Evolutionary conservation across 2,329 filamentous ascomycete genomes (phyloP).

Genomic region (Talaromyces sp.): DNA sequence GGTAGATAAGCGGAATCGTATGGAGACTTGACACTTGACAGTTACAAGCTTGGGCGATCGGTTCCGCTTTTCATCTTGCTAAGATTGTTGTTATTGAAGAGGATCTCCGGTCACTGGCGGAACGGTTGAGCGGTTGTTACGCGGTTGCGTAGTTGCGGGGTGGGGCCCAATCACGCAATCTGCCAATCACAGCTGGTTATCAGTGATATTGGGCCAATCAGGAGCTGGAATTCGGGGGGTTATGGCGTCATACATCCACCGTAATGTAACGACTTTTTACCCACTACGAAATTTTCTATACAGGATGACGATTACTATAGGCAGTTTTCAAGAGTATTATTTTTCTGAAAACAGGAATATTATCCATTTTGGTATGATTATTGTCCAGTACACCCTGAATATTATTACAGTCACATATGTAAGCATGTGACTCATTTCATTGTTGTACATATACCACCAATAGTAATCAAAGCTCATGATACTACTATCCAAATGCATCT

Average conservation of each 20-base stretch:
- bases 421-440: not conserved
- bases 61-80: constrained; percentile 11
- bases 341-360: not conserved
- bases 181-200: not conserved
- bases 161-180: not conserved
- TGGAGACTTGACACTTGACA: not conserved
- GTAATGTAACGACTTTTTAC: not conserved
- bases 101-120: too few relatives aligned
- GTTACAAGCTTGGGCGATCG: not conserved
- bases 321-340: too few relatives aligned
- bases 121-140: not conserved
- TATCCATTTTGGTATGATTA: not conserved
- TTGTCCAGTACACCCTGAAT: not conserved
- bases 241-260: not conserved
- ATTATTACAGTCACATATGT: not conserved
- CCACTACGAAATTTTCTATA: too few relatives aligned
- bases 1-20: too few relatives aligned
- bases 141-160: not conserved
- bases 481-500: not conserved
- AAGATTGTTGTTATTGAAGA: not conserved
- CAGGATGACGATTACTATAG: too few relatives aligned
- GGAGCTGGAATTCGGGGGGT: not conserved
- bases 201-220: not conserved
- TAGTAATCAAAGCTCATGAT: too few relatives aligned
- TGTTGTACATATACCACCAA: not conserved